Evolutionary conservation across 1,284 basidiomycete genomes (phyloP).

Genomic region (Albatrellus sp.): DNA sequence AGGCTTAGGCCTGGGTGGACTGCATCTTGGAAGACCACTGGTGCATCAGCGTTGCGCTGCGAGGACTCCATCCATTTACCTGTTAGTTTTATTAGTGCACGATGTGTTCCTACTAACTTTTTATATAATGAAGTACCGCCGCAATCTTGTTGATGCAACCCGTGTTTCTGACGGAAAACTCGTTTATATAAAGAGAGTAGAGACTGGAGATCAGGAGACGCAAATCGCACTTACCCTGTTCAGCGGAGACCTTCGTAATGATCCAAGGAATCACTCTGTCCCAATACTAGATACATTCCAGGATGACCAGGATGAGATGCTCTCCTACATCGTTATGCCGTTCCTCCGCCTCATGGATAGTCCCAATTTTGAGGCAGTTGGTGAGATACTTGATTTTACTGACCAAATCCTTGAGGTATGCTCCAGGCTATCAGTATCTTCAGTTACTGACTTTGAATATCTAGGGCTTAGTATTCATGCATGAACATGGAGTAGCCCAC

Average conservation of each 20-base stretch:
- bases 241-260: conserved; percentile 4
- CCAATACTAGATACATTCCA: conserved; percentile 19
- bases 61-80: conserved; percentile 10
- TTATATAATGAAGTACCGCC: not conserved
- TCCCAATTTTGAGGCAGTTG: conserved; percentile 13
- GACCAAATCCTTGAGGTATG: conserved; percentile 17
- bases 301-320: conserved; percentile 8
- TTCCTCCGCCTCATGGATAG: conserved; percentile 15
- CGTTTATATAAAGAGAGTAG: conserved; percentile 17
- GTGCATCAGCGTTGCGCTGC: conserved; percentile 2
- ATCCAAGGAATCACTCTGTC: conserved; percentile 20
- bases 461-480: conserved; percentile 16
- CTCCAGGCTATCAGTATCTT: not conserved
- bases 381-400: conserved; percentile 17
- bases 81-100: conserved; percentile 7
- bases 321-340: conserved; percentile 19
- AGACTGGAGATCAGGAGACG: conserved; percentile 11
- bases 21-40: conserved; percentile 13
- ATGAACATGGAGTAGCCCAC: conserved; percentile 14
- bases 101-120: not conserved
- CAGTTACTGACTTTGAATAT: not conserved
- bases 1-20: conserved; percentile 13
- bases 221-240: conserved; percentile 13
- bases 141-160: conserved; percentile 17
- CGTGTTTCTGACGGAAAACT: conserved; percentile 14